Evolutionary conservation across 345 rosid genomes (phyloP), one percentile per base, ranked within the genome.

Genomic region (Aurinia saxatilis): DNA sequence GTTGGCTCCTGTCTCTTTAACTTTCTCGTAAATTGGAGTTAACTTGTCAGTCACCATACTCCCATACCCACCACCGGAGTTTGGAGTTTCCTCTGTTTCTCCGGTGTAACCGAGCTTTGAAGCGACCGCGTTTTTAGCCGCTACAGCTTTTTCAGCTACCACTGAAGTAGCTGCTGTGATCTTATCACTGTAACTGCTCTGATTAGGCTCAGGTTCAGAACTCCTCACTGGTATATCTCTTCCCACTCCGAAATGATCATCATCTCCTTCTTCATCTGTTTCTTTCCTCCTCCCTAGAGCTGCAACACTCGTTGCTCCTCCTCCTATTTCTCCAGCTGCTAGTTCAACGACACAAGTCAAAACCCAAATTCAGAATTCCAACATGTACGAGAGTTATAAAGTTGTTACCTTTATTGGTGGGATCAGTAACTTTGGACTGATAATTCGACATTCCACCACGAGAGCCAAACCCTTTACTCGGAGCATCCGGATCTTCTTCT

Each of bases 61-160:
- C 14, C 84, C 84, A 11, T 80, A 78, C 25, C 66, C 84, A 10
- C 77, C 75, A 25, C 61, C 59, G 0, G 75, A 39, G 54, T 23
- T 19, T 5, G 63, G 37, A 35, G 33, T 38, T 1, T 57, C 44
- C 1, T 11, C 35, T 60, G 48, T 53, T 29, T 18, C 18, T 2
- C 76, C 70, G 7, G 70, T n/a, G 56, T 77, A 81, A n/a, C 91
- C 88, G 0, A 88, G 82, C 61, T 80, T 83, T 7, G 85, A 83
- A 47, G 84, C 81, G 7, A 84, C 78, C 14, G 49, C 58, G 70
- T 83, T 74, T 10, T 73, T 81, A 0, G 88, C 86, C 0, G 76
- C 65, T 7, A 67, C 57, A 13, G 87, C 83, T 60, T 72, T 86
- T 17, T 71, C 87, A 1, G 80, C 74, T 10, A 82, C 69, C 7